A percentile compares a stretch with the other conserved stretches of the same genome.
Conservation (phyloP, 768 basidiomycete genomes). For the Psilocybe cyanescens region DNA sequence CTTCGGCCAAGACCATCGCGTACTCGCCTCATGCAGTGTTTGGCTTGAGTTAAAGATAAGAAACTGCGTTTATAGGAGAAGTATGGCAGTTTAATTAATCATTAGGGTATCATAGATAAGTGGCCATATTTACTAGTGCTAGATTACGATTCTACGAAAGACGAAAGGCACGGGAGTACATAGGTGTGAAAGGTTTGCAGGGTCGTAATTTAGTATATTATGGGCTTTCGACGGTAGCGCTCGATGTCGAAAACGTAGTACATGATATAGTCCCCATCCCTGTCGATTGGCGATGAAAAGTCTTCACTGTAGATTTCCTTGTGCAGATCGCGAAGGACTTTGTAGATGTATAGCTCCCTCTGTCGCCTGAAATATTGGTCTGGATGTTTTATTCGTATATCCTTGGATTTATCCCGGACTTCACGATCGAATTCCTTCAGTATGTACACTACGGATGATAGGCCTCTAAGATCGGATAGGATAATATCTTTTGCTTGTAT, state of each 20-base stretch:
- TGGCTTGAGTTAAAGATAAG: too few species aligned
- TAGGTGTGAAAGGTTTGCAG: too few species aligned
- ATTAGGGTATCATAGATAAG: too few species aligned
- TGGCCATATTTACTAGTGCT: too few species aligned
- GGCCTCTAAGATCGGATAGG: neutral
- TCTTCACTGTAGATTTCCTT: neutral
- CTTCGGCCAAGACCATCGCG: too few species aligned
- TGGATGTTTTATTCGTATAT: neutral
- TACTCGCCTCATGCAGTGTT: too few species aligned
- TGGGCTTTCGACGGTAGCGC: neutral
- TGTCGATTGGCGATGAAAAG: neutral
- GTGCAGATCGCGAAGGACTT: neutral
- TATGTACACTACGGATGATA: neutral
- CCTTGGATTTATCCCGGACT: neutral
- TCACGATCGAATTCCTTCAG: neutral
- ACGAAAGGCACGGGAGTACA: too few species aligned
- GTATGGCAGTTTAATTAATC: too few species aligned
- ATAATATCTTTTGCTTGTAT: neutral
- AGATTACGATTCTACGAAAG: too few species aligned
- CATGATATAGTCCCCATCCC: neutral
- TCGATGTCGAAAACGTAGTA: neutral
- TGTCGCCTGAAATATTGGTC: neutral
- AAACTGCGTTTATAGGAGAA: too few species aligned
- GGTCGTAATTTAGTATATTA: too few species aligned
- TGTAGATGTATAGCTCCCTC: neutral